These are phyloP conservation scores for Amauroascus niger DNA, from an alignment of 2,329 filamentous ascomycete genomes.

Conservation along the genomic window DNA sequence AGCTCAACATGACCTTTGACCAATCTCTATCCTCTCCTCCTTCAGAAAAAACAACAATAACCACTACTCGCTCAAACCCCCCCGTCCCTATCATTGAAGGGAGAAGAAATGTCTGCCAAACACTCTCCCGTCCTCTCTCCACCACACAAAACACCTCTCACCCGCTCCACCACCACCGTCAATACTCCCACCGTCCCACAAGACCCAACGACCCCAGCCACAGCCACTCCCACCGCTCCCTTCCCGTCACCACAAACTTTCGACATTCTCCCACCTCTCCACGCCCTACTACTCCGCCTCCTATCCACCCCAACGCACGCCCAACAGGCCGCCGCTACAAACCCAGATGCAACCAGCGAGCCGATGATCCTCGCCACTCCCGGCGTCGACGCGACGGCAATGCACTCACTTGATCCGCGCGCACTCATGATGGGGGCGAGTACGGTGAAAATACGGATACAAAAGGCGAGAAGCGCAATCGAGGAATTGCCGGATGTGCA, in stretches of 20 bases:
- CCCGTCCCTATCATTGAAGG: neutral
- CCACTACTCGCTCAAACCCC: neutral
- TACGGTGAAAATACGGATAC: constrained; percentile 70
- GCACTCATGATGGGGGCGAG: constrained; percentile 71
- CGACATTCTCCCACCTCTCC: constrained; percentile 74
- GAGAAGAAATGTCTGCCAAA: constrained; percentile 9
- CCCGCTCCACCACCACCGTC: constrained; percentile 4
- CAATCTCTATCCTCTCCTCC: neutral
- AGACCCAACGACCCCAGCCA: neutral
- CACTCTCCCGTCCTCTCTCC: constrained; percentile 12
- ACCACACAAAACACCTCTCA: constrained; percentile 12
- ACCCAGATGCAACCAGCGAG: constrained; percentile 18
- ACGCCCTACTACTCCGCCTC: constrained; percentile 65
- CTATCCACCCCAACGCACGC: constrained; percentile 36
- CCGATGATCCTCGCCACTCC: constrained; percentile 18
- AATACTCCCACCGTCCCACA: constrained; percentile 6
- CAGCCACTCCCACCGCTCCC: constrained; percentile 25
- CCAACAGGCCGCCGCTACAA: constrained; percentile 19
- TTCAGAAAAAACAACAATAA: too few relatives aligned
- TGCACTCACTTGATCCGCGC: constrained; percentile 51
- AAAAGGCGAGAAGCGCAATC: constrained; percentile 55
- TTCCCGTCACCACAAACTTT: constrained; percentile 72
- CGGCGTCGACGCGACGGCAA: constrained; percentile 19
- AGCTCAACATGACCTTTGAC: neutral
- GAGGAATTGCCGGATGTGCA: constrained; percentile 38